Conservation (phyloP, 164 flowering plant genomes). For the Paratinospora sagittata region DNA sequence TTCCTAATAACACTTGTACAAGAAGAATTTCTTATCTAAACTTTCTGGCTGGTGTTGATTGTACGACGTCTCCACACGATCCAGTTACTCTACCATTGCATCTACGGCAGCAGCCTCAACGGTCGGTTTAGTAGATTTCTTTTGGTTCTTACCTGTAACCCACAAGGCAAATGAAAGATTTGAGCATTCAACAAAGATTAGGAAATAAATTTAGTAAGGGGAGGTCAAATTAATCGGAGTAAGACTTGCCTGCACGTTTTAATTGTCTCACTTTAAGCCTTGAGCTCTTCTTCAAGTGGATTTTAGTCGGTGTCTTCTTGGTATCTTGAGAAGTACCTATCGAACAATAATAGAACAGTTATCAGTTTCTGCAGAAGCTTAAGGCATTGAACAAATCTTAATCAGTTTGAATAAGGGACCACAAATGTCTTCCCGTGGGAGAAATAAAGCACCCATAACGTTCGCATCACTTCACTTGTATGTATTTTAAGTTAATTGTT, state of each 20-base stretch:
- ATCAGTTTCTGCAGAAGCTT: not conserved
- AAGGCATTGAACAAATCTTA: not conserved
- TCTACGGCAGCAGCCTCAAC: conserved; percentile 15
- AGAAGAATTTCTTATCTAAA: not conserved
- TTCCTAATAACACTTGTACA: not conserved
- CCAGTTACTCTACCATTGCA: conserved; percentile 26
- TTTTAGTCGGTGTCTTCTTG: conserved; percentile 13
- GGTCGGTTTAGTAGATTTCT: conserved; percentile 7
- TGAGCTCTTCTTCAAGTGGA: conserved; percentile 25
- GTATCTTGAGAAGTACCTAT: conserved; percentile 25
- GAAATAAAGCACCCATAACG: too few relatives aligned
- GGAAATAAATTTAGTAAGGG: not conserved
- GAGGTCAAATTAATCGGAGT: not conserved
- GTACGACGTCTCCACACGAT: not conserved
- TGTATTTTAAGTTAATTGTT: too few relatives aligned
- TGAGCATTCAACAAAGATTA: not conserved
- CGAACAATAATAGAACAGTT: not conserved
- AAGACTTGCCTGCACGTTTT: conserved; percentile 22
- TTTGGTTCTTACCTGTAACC: conserved; percentile 17
- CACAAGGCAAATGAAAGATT: not conserved
- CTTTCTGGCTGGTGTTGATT: not conserved
- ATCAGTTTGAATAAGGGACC: not conserved
- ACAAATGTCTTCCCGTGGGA: not conserved
- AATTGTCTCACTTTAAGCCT: conserved; percentile 24
- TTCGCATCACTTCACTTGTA: too few relatives aligned